phyloP scores from a whole-genome alignment of 2,329 filamentous ascomycete genomes.

The Dactylellina cionopaga region DNA sequence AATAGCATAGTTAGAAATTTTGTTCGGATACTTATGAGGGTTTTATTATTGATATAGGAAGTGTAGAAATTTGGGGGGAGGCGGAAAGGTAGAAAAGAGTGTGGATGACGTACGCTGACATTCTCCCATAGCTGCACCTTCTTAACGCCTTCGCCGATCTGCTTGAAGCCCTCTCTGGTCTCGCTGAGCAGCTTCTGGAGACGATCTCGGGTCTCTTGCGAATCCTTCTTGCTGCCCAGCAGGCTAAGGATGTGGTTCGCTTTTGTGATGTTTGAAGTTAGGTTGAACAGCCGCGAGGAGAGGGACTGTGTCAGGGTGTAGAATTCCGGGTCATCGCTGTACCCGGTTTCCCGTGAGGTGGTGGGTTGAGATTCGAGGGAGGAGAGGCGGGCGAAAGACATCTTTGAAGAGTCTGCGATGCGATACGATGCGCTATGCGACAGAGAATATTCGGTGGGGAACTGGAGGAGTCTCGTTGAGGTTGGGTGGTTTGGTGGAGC shows the following conservation, averaged over 20 bases:
- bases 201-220: constrained; percentile 86
- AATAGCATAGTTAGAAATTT: constrained; percentile 43
- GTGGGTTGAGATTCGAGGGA: constrained; percentile 83
- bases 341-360: constrained; percentile 75
- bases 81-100: background rate
- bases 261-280: constrained; percentile 87
- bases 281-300: constrained; percentile 86
- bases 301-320: constrained; percentile 81
- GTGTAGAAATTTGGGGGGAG: background rate
- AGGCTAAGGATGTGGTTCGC: constrained; percentile 85
- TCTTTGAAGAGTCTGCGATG: constrained; percentile 60
- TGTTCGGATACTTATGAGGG: constrained; percentile 16
- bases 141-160: constrained; percentile 93
- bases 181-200: constrained; percentile 89
- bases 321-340: constrained; percentile 93
- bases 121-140: constrained; percentile 88
- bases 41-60: background rate
- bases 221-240: constrained; percentile 89
- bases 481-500: background rate
- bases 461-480: background rate
- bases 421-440: background rate
- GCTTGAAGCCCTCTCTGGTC: constrained; percentile 85
- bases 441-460: background rate
- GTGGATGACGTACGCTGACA: constrained; percentile 71
- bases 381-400: constrained; percentile 92